Base-by-base conservation (phyloP, 2,329 filamentous ascomycete genomes). In the Aspergillus pseudoviridinutans region DNA sequence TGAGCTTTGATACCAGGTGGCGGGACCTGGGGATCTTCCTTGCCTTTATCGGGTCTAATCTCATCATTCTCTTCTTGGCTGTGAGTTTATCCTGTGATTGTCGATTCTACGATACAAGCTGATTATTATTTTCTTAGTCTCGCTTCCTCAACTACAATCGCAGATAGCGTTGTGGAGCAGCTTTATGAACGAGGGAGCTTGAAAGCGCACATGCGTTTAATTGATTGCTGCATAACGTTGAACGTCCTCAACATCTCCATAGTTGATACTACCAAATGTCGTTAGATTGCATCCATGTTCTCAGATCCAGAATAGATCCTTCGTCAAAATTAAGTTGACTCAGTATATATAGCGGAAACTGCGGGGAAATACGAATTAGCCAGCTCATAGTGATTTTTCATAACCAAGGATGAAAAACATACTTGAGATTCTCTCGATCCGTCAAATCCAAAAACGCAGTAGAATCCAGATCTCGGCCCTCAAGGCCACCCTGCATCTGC, bases 21-120 rank as follows among this genome's bases (percentile, higher is more conserved):
- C 83, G 91, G 55, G 91, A 96, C 65, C 61, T 94, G 56, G 92
- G 91, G 1, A 95, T 96, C 60, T 88, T 87, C 64, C 64, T 83
- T 32, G 88, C 87, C 1, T 96, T 92, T 68, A 82, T 95, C 54
- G 90, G 76, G 14, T 91, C 87, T 69, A 96, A 95, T 72, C 69
- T 94, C 66, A 82, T 90, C 22, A 75, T 87, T 51, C 66, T 87
- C 59, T 85, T 87, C 64, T 57, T 86, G 54, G 83, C 80, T 42
- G 80, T 82, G 70, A 79, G 79, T 76, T 61, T n/a, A 17, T 54
- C 29, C 47, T 25, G 38, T 42, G 10, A 4, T 35, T 35, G 4
- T 38, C 2, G 32, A 14, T 38, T 25, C 24, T 38, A 3, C 5
- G 1, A 35, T 38, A 17, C 14, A 38, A 14, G 12, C 32, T 38